Evolutionary conservation across 495 filamentous ascomycete species (phyloP).

Genomic region (Xylaria cubensis): DNA sequence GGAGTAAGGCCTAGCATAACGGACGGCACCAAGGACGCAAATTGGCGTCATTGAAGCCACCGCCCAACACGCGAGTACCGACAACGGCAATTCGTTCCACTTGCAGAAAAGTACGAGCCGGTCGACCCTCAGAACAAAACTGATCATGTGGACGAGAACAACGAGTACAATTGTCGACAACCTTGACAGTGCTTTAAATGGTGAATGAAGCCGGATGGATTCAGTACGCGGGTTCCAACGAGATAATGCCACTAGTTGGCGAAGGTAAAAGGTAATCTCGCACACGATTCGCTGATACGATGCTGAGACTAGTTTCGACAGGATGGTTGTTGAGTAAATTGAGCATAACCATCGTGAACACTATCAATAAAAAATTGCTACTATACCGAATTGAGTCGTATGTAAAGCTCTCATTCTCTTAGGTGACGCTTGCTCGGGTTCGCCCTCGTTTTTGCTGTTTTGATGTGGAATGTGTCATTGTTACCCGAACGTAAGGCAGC

Average conservation of each 20-base stretch:
- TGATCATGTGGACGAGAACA: background rate
- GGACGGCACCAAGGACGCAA: background rate
- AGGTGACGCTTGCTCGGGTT: background rate
- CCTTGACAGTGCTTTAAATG: background rate
- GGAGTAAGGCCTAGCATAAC: background rate
- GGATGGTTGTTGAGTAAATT: slow-evolving; percentile 13
- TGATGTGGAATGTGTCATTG: background rate
- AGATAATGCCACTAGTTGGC: background rate
- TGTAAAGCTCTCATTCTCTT: background rate
- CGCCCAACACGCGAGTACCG: background rate
- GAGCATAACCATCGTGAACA: slow-evolving; percentile 15
- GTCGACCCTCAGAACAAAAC: too few species aligned
- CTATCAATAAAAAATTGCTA: background rate
- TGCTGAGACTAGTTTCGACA: background rate
- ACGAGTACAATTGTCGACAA: background rate
- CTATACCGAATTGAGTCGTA: background rate
- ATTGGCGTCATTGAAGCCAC: background rate
- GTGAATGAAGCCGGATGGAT: background rate
- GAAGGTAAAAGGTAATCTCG: background rate
- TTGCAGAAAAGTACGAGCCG: background rate
- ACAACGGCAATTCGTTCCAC: background rate
- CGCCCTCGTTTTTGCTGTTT: background rate
- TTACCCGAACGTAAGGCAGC: background rate
- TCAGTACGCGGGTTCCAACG: background rate
- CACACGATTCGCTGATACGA: background rate